Base-by-base conservation (phyloP, 768 basidiomycete genomes). In the Xerocomellus amylosporus region DNA sequence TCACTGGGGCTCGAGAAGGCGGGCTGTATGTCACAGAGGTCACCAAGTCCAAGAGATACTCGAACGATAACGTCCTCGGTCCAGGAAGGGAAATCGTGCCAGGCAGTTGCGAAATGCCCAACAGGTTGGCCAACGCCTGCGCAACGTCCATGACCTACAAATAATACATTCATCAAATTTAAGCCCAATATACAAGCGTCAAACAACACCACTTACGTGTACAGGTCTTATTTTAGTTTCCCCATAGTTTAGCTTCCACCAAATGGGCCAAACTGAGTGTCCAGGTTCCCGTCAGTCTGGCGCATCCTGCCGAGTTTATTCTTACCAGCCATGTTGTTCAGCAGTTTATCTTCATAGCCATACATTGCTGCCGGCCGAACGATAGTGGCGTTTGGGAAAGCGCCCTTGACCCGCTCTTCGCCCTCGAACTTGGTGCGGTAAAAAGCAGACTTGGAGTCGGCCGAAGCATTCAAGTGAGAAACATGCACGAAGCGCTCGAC, bases 311-410 rank as follows among this genome's bases (percentile, higher is more conserved):
- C 54, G 41, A 37, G 37, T 37, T 45, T 14, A 36, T 34, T 34
- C 48, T 72, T 69, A 95, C 94, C 75, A 46, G 93, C 89, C 73
- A 97, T 89, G 69, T 90, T 94, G 70, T 89, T 95, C 67, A 98
- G 74, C 46, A 98, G 74, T 72, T 88, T 92, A 75, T 99, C 97
- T 73, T 99, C 97, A 65, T 87, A 84, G n/a, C 97, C 97, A 71
- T 78, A 99, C 84, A 98, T 85, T 31, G 81, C 67, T 10, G 83
- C 83, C 39, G 97, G 97, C 46, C 93, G 78, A 51, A 97, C 80
- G 62, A 99, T 90, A 37, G 91, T 97, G 37, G 94, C 93, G 34
- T 76, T 77, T 2, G 89, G 88, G 78, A 93, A 98, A 4, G 77
- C 89, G 49, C 82, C 80, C 68, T 84, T 85, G 58, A 98, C 94